Conservation (phyloP, 371 early-diverging fungal species). For the Zychaea mexicana region DNA sequence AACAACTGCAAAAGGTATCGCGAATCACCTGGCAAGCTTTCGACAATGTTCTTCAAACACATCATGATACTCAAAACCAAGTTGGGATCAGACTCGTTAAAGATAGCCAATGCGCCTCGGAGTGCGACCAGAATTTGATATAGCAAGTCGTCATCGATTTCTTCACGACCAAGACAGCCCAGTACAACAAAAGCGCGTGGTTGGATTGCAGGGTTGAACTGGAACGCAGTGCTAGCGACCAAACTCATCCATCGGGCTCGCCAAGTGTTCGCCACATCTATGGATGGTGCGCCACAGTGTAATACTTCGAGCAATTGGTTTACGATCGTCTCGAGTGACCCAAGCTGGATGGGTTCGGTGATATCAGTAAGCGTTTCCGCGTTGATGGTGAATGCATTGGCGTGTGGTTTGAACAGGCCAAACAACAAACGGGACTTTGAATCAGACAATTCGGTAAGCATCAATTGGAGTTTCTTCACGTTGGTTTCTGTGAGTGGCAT, state of each 20-base stretch:
- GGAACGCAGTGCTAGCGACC: conserved; percentile 90
- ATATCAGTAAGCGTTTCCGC: conserved; percentile 68
- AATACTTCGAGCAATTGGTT: conserved; percentile 81
- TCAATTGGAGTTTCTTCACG: conserved; percentile 57
- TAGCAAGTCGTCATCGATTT: conserved; percentile 84
- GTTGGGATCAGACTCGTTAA: conserved; percentile 78
- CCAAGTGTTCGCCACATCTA: conserved; percentile 80
- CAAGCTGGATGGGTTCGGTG: conserved; percentile 70
- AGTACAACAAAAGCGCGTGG: conserved; percentile 92
- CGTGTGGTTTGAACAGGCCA: conserved; percentile 73
- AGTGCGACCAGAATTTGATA: conserved; percentile 90
- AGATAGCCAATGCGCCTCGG: conserved; percentile 81
- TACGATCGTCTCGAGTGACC: conserved; percentile 80
- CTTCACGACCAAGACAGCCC: conserved; percentile 86
- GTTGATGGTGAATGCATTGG: conserved; percentile 70
- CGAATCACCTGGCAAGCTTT: conserved; percentile 79
- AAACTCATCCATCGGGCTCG: conserved; percentile 92
- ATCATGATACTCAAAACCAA: conserved; percentile 84
- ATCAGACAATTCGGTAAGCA: conserved; percentile 76
- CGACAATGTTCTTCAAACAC: conserved; percentile 86
- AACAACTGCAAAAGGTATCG: conserved; percentile 81
- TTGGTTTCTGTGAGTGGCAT: conserved; percentile 69
- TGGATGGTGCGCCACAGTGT: conserved; percentile 73
- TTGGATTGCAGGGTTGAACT: conserved; percentile 91
- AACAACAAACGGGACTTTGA: conserved; percentile 79